A percentile compares a stretch with the other conserved stretches of the same genome.
phyloP scores from a whole-genome alignment of 257 asterid genomes.

The Ilex asprella region DNA sequence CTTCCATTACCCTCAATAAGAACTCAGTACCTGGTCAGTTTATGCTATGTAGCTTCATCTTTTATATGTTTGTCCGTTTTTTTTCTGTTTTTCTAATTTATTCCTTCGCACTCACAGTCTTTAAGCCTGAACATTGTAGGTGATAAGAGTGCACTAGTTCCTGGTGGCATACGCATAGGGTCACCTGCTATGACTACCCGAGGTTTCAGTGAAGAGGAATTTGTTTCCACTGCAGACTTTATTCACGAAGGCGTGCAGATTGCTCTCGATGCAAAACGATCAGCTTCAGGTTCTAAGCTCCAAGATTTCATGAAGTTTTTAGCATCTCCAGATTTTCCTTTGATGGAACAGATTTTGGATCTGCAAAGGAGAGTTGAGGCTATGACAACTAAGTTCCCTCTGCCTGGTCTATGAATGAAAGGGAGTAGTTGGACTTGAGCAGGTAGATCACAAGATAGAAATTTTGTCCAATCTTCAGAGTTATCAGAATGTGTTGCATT shows the following conservation, averaged over 20 bases:
- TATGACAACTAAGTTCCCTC: conserved; percentile 61
- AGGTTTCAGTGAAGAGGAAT: conserved; percentile 71
- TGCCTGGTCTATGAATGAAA: conserved; percentile 65
- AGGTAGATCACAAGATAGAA: not conserved
- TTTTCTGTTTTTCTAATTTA: not conserved
- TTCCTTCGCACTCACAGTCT: too few relatives aligned
- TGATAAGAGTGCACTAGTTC: conserved; percentile 87
- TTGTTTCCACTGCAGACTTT: conserved; percentile 59
- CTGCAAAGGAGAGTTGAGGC: conserved; percentile 66
- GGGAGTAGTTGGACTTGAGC: not conserved
- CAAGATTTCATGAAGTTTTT: conserved; percentile 76
- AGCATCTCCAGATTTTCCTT: conserved; percentile 52
- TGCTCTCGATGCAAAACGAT: conserved; percentile 63
- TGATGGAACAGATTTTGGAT: conserved; percentile 46
- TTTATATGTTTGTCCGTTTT: not conserved
- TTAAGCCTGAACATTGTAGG: conserved; percentile 29
- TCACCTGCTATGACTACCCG: conserved; percentile 95
- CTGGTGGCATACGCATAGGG: conserved; percentile 94
- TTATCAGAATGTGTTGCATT: too few relatives aligned
- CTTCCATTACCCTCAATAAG: conserved; percentile 89
- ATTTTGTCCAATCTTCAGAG: too few relatives aligned
- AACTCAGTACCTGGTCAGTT: conserved; percentile 91
- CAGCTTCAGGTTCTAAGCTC: conserved; percentile 62
- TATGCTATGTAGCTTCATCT: not conserved
- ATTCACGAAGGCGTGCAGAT: conserved; percentile 90